Base-by-base conservation (phyloP, 1,139 yeast species). In the Taphrina pruni region DNA sequence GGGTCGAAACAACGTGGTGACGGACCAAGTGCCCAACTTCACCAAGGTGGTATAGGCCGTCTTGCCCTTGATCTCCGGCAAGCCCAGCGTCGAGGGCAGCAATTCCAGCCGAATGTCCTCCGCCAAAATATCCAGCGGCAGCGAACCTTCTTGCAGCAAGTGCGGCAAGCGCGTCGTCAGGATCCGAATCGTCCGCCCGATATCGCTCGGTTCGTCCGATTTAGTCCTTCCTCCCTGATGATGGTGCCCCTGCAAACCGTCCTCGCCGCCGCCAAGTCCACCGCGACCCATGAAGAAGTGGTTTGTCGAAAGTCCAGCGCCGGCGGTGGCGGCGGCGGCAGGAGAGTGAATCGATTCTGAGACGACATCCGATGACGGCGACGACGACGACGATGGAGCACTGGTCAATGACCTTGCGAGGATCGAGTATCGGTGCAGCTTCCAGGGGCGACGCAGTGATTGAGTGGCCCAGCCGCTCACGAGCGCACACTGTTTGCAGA, bases 41-140 rank as follows among this genome's bases (percentile, higher is more conserved):
- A 58, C 56, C 4, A 54, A 12, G 4, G 67, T 55, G 46, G 52
- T 17, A 55, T 64, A 64, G 9, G 67, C 61, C 35, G 67, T 54
- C 46, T 45, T 45, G 48, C 67, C 67, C 45, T 57, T 56, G 55
- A 64, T 64, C 17, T 64, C 67, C 12, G 67, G 67, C 9, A 64
- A 46, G 6, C 61, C 45, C 46, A 55, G 45, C 43, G 61, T 64
- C 35, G 61, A 46, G 8, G 67, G 67, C 39, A 64, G 46, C 6
- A 64, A 21, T 32, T 64, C 67, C 45, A 64, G 56, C 55, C 61
- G 46, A 43, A 64, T 46, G 14, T 14, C 45, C 17, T 45, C 45
- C 35, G 67, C 43, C 36, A 64, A 38, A 26, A 64, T 64, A 6
- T 64, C 67, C 7, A 38, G 43, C 20, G 67, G 67, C 17, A 64